A percentile compares a stretch with the other conserved stretches of the same genome.
These are phyloP conservation scores for Penicillium odoratum DNA, from an alignment of 495 filamentous ascomycete species.

Conservation along the genomic window DNA sequence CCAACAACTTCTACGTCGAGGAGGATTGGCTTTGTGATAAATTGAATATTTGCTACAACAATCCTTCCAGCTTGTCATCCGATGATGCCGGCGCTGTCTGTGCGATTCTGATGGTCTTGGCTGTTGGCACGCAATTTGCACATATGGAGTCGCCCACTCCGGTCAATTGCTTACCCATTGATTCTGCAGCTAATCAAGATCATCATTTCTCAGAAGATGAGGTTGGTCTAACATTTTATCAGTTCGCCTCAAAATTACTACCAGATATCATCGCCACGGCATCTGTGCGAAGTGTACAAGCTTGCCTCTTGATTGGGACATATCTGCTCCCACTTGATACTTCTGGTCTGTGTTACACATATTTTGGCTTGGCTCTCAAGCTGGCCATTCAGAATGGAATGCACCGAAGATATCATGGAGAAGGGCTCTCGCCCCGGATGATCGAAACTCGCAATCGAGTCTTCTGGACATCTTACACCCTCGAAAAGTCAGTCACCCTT, in stretches of 20 bases:
- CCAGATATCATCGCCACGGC: constrained; percentile 56
- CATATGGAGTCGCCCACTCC: constrained; percentile 51
- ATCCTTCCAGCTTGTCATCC: constrained; percentile 41
- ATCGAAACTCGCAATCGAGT: constrained; percentile 50
- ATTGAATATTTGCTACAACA: constrained; percentile 45
- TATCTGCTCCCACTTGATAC: constrained; percentile 53
- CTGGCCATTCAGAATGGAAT: constrained; percentile 57
- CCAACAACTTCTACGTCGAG: constrained; percentile 54
- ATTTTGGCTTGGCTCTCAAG: constrained; percentile 51
- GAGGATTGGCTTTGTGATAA: constrained; percentile 50
- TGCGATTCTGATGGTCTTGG: constrained; percentile 51
- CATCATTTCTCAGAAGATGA: constrained; percentile 52
- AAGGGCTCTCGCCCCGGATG: constrained; percentile 43
- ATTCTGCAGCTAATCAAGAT: constrained; percentile 34
- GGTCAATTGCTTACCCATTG: constrained; percentile 36
- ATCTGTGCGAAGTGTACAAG: constrained; percentile 53
- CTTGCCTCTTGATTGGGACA: constrained; percentile 50
- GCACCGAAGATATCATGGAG: constrained; percentile 50
- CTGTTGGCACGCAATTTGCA: constrained; percentile 56
- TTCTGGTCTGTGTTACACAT: constrained; percentile 51
- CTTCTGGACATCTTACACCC: constrained; percentile 54
- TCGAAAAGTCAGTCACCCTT: constrained; percentile 41
- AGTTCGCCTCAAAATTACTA: constrained; percentile 49
- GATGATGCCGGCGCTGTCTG: constrained; percentile 49
- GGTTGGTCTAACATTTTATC: constrained; percentile 54